Evolutionary conservation across 805 yeast species (phyloP).

Genomic region (Metahyphopichia silvanorum): DNA sequence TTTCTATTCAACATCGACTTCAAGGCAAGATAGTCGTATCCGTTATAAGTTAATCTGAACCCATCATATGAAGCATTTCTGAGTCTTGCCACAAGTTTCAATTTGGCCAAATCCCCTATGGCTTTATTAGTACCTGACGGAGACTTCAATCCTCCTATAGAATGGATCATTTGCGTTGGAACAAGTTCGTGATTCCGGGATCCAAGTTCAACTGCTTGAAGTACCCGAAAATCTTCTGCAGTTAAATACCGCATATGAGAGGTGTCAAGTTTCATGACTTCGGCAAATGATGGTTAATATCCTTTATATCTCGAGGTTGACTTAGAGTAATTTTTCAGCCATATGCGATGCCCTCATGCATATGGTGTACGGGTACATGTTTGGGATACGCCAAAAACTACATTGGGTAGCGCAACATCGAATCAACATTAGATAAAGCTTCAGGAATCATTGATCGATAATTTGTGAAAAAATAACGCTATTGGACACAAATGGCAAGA

Average conservation of each 20-base stretch:
- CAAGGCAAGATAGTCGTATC: slow-evolving; percentile 89
- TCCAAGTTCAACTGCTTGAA: slow-evolving; percentile 87
- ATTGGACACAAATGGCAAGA: no score
- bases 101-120: slow-evolving; percentile 82
- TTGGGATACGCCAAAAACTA: no score
- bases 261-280: slow-evolving; percentile 81
- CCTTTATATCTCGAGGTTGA: slow-evolving; percentile 1
- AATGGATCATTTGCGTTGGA: slow-evolving; percentile 81
- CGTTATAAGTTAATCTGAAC: slow-evolving; percentile 80
- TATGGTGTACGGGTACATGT: no score
- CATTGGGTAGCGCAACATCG: no score
- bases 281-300: slow-evolving; percentile 9
- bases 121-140: slow-evolving; percentile 74
- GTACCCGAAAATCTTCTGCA: slow-evolving; percentile 84
- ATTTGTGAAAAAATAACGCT: no score
- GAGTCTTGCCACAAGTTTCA: slow-evolving; percentile 70
- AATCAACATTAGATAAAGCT: no score
- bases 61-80: slow-evolving; percentile 96
- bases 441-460: no score
- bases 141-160: slow-evolving; percentile 72
- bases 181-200: slow-evolving; percentile 92
- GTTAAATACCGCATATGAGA: slow-evolving; percentile 91
- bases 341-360: no score
- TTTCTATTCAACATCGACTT: slow-evolving; percentile 77
- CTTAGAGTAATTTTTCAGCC: not conserved